Percentiles rank a stretch among this genome's conserved stretches.
Evolutionary conservation across 2,329 filamentous ascomycete species (phyloP).

Genomic region (Neopestalotiopsis clavispora): DNA sequence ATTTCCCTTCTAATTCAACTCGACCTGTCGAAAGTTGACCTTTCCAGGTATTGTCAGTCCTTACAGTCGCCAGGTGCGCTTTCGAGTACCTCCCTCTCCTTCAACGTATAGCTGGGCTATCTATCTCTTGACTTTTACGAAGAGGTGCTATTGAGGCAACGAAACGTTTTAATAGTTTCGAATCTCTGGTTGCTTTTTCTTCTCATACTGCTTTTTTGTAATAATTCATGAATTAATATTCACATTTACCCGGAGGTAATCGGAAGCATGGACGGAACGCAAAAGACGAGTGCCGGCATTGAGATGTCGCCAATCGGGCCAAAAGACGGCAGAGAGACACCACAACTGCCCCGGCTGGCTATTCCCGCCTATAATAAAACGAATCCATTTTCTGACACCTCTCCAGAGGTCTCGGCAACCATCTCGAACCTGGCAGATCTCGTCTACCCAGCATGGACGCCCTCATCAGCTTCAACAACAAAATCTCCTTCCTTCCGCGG

Average conservation of each 20-base stretch:
- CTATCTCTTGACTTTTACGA: neutral
- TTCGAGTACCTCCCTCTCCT: neutral
- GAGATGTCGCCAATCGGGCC: neutral
- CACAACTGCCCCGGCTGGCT: conserved; percentile 30
- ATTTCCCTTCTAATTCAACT: conserved; percentile 18
- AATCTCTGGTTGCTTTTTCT: neutral
- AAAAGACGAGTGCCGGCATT: neutral
- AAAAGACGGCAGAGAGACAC: conserved; percentile 28
- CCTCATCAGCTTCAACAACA: neutral
- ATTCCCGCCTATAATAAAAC: neutral
- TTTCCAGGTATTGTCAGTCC: conserved; percentile 34
- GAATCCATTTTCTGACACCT: conserved; percentile 2
- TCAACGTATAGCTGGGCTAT: conserved; percentile 3
- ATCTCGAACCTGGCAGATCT: conserved; percentile 13
- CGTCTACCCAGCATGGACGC: conserved; percentile 3
- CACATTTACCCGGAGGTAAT: neutral
- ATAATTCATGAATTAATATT: neutral
- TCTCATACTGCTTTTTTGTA: neutral
- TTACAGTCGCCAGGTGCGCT: conserved; percentile 7
- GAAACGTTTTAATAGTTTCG: neutral
- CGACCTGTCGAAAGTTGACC: conserved; percentile 36
- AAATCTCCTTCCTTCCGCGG: neutral
- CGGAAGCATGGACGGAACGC: neutral
- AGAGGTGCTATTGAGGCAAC: neutral
- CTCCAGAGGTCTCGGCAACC: conserved; percentile 21